Percentiles rank a stretch among this genome's conserved stretches.
These are phyloP conservation scores for Coelastrella sp. DNA, from an alignment of 139 green algal species.

Conservation along the genomic window DNA sequence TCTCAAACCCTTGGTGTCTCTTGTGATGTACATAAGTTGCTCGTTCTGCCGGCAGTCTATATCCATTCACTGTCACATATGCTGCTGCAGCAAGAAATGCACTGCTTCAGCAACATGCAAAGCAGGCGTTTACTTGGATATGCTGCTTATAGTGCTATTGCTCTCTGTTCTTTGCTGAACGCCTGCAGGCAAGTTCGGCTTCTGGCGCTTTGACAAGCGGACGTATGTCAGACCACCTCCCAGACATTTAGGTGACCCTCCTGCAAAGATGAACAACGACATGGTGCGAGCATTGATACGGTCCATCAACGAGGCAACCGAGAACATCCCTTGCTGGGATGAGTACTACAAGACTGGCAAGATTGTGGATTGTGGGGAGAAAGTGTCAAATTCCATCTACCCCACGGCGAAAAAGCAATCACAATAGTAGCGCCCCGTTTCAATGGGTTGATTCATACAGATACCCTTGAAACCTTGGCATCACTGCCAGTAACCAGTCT, in stretches of 20 bases:
- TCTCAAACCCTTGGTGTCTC: too few relatives aligned
- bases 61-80: too few relatives aligned
- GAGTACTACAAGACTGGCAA: conserved; percentile 74
- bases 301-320: conserved; percentile 74
- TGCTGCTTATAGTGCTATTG: background rate
- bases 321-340: conserved; percentile 81
- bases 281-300: conserved; percentile 77
- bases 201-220: conserved; percentile 98
- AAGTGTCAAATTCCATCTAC: conserved; percentile 22
- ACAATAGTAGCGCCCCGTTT: background rate
- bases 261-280: conserved; percentile 83
- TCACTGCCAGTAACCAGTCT: background rate
- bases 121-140: too few relatives aligned
- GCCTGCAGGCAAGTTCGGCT: conserved; percentile 78
- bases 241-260: conserved; percentile 72
- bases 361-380: conserved; percentile 4
- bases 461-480: background rate
- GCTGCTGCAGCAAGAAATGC: too few relatives aligned
- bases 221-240: conserved; percentile 75
- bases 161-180: background rate
- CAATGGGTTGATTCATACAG: background rate
- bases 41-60: too few relatives aligned
- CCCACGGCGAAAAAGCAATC: background rate
- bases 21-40: too few relatives aligned
- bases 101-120: too few relatives aligned